A percentile compares a stretch with the other conserved stretches of the same genome.
Evolutionary conservation across 768 basidiomycete genomes (phyloP).

Genomic region (Hemileccinum impolitum): DNA sequence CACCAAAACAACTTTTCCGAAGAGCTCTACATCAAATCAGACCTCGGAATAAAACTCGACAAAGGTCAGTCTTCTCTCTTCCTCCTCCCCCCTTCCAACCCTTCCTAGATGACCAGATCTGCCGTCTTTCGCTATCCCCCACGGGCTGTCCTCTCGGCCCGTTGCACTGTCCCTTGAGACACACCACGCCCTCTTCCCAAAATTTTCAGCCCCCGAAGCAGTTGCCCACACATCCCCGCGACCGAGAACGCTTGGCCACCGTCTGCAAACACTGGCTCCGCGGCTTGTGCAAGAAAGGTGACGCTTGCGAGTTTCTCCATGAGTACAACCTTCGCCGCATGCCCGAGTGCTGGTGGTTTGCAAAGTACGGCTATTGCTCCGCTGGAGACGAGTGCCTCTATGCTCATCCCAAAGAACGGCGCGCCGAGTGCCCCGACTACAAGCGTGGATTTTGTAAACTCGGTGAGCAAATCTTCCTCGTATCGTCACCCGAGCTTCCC

Average conservation of each 20-base stretch:
- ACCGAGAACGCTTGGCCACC: slow-evolving; percentile 79
- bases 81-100: neutral
- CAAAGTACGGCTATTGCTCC: slow-evolving; percentile 96
- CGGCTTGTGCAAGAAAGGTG: slow-evolving; percentile 97
- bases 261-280: slow-evolving; percentile 99
- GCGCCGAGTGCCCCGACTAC: slow-evolving; percentile 93
- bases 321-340: slow-evolving; percentile 97
- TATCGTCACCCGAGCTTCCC: slow-evolving; percentile 2
- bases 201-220: slow-evolving; percentile 91
- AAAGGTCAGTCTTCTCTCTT: slow-evolving; percentile 55
- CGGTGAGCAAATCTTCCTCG: slow-evolving; percentile 47
- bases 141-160: slow-evolving; percentile 89
- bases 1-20: slow-evolving; percentile 89
- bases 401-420: slow-evolving; percentile 88
- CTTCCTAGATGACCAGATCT: slow-evolving; percentile 85
- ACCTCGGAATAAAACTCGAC: slow-evolving; percentile 85
- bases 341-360: slow-evolving; percentile 99
- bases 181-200: slow-evolving; percentile 80
- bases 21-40: slow-evolving; percentile 77
- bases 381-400: slow-evolving; percentile 97
- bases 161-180: slow-evolving; percentile 87
- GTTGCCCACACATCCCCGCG: slow-evolving; percentile 76
- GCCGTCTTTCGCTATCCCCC: slow-evolving; percentile 75
- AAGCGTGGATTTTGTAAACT: slow-evolving; percentile 93
- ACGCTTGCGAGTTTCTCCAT: slow-evolving; percentile 97